Percentiles rank a stretch among this genome's conserved stretches.
Evolutionary conservation across 2,329 filamentous ascomycete species (phyloP).

Genomic region (Fusarium acutatum): DNA sequence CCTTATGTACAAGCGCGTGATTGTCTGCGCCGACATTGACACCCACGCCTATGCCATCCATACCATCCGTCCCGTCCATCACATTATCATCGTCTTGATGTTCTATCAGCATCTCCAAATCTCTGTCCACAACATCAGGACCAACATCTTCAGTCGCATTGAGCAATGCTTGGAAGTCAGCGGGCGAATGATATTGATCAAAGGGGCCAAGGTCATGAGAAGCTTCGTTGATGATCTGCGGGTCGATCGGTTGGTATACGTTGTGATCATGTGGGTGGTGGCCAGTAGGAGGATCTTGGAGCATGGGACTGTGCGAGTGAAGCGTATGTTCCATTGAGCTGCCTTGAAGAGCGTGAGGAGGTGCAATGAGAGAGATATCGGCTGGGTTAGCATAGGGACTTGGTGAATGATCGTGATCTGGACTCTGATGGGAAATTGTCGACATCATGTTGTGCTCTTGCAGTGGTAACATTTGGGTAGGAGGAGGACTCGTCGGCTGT

Average conservation of each 20-base stretch:
- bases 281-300: conserved; percentile 44
- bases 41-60: conserved; percentile 31
- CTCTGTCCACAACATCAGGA: conserved; percentile 55
- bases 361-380: conserved; percentile 56
- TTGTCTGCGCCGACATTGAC: conserved; percentile 10
- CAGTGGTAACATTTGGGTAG: conserved; percentile 41
- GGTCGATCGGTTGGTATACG: conserved; percentile 65
- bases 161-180: conserved; percentile 64
- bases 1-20: conserved; percentile 34
- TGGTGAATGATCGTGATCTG: conserved; percentile 39
- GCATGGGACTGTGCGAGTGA: conserved; percentile 42
- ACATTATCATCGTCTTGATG: conserved; percentile 53
- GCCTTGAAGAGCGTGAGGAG: conserved; percentile 49
- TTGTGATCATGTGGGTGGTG: conserved; percentile 36
- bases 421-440: conserved; percentile 37
- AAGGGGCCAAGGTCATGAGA: conserved; percentile 49
- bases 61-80: conserved; percentile 22
- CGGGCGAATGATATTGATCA: conserved; percentile 53
- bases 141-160: conserved; percentile 55
- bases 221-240: conserved; percentile 61
- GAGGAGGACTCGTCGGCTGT: conserved; percentile 22
- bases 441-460: conserved; percentile 44
- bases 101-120: conserved; percentile 62
- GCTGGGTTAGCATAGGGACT: conserved; percentile 57
- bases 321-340: conserved; percentile 38